These are phyloP conservation scores for Entomortierella parvispora DNA, from an alignment of 192 early-diverging fungal genomes.

Conservation along the genomic window DNA sequence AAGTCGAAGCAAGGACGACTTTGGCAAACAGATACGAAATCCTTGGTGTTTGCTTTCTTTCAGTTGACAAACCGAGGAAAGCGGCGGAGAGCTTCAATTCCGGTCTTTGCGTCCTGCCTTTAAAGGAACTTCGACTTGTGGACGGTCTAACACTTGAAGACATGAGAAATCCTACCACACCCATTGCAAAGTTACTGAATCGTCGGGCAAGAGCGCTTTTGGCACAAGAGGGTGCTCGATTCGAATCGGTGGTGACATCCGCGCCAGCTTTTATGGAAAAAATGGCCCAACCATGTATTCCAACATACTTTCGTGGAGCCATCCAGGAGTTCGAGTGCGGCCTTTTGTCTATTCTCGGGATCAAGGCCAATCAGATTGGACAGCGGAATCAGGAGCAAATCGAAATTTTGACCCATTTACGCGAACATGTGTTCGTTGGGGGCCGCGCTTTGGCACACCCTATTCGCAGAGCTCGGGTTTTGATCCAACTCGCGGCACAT, in stretches of 20 bases:
- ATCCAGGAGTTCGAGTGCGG: constrained; percentile 38
- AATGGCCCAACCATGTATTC: constrained; percentile 5
- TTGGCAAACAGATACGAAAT: constrained; percentile 44
- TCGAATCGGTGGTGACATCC: constrained; percentile 3
- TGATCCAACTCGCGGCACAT: constrained; percentile 36
- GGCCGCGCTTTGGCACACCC: constrained; percentile 24
- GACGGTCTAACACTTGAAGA: constrained; percentile 6
- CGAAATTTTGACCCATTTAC: constrained; percentile 22
- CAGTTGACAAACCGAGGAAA: constrained; percentile 3
- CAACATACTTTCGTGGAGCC: constrained; percentile 16
- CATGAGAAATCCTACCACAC: constrained; percentile 4
- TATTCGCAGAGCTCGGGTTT: constrained; percentile 44
- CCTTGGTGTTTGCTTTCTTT: constrained; percentile 27
- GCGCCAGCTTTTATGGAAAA: constrained; percentile 16
- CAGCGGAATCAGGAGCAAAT: constrained; percentile 16
- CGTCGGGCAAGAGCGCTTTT: constrained; percentile 18
- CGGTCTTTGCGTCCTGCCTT: constrained; percentile 16
- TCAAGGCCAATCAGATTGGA: constrained; percentile 13
- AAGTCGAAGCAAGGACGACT: background rate
- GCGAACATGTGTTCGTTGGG: constrained; percentile 12
- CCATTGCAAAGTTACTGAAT: constrained; percentile 33
- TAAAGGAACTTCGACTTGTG: constrained; percentile 16
- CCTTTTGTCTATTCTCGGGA: constrained; percentile 21
- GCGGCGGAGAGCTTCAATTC: constrained; percentile 24
- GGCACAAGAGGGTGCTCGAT: constrained; percentile 11